These are phyloP conservation scores for Dothideomycetes sp. DNA, from an alignment of 2,329 filamentous ascomycete species.

Conservation along the genomic window DNA sequence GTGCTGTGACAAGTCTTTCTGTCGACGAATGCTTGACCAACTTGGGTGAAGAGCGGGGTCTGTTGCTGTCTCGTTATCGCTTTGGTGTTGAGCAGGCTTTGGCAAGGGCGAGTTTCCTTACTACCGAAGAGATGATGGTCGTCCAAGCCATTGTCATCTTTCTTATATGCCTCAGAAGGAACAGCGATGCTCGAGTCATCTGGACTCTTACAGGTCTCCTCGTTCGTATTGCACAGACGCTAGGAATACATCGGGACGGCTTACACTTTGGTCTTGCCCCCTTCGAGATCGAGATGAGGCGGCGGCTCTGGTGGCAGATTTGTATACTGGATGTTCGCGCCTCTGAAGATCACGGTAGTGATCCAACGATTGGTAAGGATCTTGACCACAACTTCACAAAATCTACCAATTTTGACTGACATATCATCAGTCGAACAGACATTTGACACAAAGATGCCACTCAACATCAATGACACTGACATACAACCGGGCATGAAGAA, in stretches of 20 bases:
- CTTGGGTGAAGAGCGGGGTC: constrained; percentile 44
- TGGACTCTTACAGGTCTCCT: constrained; percentile 53
- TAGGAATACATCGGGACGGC: constrained; percentile 53
- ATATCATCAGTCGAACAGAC: constrained; percentile 35
- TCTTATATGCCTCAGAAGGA: constrained; percentile 46
- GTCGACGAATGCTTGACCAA: constrained; percentile 37
- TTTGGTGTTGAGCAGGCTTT: constrained; percentile 56
- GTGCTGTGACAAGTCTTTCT: constrained; percentile 44
- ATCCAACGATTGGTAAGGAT: constrained; percentile 45
- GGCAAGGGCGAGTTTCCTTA: constrained; percentile 53
- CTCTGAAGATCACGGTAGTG: constrained; percentile 55
- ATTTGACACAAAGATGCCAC: constrained; percentile 52
- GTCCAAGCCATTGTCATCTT: constrained; percentile 56
- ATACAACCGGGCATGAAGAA: constrained; percentile 41
- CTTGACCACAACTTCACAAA: too few species aligned
- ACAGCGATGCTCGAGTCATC: constrained; percentile 41
- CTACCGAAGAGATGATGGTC: constrained; percentile 52
- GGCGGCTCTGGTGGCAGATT: constrained; percentile 31
- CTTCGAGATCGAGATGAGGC: constrained; percentile 51
- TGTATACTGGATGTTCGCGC: constrained; percentile 51
- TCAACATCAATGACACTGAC: constrained; percentile 49
- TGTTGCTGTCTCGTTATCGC: constrained; percentile 47
- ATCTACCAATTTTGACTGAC: too few species aligned
- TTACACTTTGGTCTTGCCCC: constrained; percentile 46
- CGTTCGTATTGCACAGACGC: constrained; percentile 49